Evolutionary conservation across 768 basidiomycete genomes (phyloP).

Genomic region (Kwoniella bestiolae): DNA sequence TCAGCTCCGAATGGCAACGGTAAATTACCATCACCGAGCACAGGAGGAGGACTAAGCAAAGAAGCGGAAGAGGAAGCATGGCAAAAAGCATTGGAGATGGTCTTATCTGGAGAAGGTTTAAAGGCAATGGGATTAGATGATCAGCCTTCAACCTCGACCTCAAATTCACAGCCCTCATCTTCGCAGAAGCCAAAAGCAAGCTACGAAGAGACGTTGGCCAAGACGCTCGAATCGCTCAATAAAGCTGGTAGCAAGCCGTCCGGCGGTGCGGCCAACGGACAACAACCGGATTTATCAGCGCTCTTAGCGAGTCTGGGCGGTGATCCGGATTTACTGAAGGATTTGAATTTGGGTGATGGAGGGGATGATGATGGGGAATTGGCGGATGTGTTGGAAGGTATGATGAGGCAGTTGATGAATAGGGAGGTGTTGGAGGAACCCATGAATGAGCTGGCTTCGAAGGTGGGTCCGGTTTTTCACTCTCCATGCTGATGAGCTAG

Average conservation of each 20-base stretch:
- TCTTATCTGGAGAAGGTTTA: constrained; percentile 50
- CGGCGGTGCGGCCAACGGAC: constrained; percentile 8
- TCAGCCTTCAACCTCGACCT: not conserved
- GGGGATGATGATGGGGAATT: constrained; percentile 44
- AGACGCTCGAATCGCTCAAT: constrained; percentile 41
- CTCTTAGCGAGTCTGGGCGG: constrained; percentile 36
- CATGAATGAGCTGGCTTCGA: constrained; percentile 53
- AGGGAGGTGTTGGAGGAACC: constrained; percentile 57
- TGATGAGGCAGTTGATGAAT: constrained; percentile 58
- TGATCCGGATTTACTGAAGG: constrained; percentile 36
- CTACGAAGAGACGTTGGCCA: constrained; percentile 42
- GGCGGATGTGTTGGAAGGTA: constrained; percentile 56
- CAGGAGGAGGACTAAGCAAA: constrained; percentile 12
- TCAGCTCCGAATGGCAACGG: not conserved
- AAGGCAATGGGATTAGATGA: constrained; percentile 45
- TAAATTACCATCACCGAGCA: not conserved
- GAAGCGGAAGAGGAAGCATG: constrained; percentile 50
- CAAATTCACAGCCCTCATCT: not conserved
- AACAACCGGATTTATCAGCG: constrained; percentile 34
- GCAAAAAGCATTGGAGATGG: constrained; percentile 49
- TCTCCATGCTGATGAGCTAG: too few species aligned
- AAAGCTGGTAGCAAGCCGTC: constrained; percentile 17
- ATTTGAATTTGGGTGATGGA: constrained; percentile 21
- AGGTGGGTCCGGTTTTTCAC: too few species aligned
- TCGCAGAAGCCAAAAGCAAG: constrained; percentile 13